Evolutionary conservation across 257 asterid genomes (phyloP), one percentile per base, ranked within the genome.

Genomic region (Scutellaria minor): DNA sequence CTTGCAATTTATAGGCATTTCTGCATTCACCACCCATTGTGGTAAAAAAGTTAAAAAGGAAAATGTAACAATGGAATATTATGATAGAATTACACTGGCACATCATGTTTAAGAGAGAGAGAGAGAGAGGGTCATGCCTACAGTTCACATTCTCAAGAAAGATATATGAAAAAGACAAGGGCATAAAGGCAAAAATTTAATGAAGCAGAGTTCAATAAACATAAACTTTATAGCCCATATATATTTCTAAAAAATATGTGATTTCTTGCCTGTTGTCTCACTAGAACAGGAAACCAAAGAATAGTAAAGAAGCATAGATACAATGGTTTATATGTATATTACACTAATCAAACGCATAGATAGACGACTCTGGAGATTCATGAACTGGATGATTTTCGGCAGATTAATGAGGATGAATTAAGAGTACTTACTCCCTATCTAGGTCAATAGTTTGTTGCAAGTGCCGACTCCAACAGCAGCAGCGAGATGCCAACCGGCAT

Each of bases 401-500:
- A 77, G 79, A 89, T 89, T 84, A 44, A 3, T 46, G 59, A 44
- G 78, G 68, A 60, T 45, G 10, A 31, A 31, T 31, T 31, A 4
- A 31, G 37, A 31, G 37, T 2, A 31, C 37, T 31, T 31, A 31
- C 37, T n/a, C 7, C 1, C 6, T 24, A 52, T 56, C 77, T 87
- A 86, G 58, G 82, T 83, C 73, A 92, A 81, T 66, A 92, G 98
- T 71, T 88, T 92, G 88, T 92, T 92, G 80, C 96, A 90, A 68
- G 98, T 86, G 77, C 87, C 53, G n/a, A 92, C 98, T 53, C 96
- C 96, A 31, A 89, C 72, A 51, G 98, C 96, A 80, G 97, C 97
- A 47, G 98, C 96, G 59, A 92, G 87, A 80, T 90, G 98, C 98
- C 98, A 90, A 67, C 92, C 96, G 50, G 96, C 96, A 82, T 92